phyloP scores from a whole-genome alignment of 2,329 filamentous ascomycete genomes.

The Paecilomyces dactylethromorphus region DNA sequence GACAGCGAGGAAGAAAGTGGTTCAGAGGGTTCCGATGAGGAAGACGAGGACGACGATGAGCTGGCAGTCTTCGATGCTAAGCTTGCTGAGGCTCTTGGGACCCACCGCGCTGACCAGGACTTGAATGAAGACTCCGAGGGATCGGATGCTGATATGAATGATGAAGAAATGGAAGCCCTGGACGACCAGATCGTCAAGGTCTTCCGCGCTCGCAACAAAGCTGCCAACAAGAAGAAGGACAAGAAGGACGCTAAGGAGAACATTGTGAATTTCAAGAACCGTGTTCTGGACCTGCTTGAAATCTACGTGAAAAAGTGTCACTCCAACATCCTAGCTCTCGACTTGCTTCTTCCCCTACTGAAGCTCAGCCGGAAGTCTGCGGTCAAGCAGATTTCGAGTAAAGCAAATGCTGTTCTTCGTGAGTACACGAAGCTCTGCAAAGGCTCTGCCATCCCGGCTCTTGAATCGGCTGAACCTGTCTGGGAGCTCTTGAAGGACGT shows the following conservation, averaged over 20 bases:
- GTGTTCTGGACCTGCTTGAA: conserved; percentile 78
- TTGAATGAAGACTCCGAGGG: conserved; percentile 51
- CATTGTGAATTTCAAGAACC: conserved; percentile 90
- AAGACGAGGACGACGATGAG: conserved; percentile 45
- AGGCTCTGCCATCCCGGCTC: conserved; percentile 38
- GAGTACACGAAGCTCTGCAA: conserved; percentile 62
- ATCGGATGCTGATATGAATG: conserved; percentile 75
- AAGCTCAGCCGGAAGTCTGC: conserved; percentile 68
- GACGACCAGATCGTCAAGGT: conserved; percentile 79
- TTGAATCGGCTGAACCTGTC: conserved; percentile 39
- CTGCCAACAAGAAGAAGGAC: conserved; percentile 68
- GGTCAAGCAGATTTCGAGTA: conserved; percentile 67
- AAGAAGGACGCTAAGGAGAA: conserved; percentile 81
- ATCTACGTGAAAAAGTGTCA: conserved; percentile 79
- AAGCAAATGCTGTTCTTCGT: conserved; percentile 65
- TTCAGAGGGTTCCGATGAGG: conserved; percentile 35
- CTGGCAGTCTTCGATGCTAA: conserved; percentile 64
- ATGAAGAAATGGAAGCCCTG: conserved; percentile 89
- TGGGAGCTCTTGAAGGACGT: conserved; percentile 58
- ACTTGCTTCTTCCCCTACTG: conserved; percentile 70
- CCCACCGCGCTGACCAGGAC: conserved; percentile 54
- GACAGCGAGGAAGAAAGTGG: conserved; percentile 17
- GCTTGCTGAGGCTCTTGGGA: conserved; percentile 71
- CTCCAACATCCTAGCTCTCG: conserved; percentile 59
- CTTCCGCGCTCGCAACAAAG: conserved; percentile 69